Conservation (phyloP, 2,329 filamentous ascomycete genomes). For the Pseudofabraea citricarpa region DNA sequence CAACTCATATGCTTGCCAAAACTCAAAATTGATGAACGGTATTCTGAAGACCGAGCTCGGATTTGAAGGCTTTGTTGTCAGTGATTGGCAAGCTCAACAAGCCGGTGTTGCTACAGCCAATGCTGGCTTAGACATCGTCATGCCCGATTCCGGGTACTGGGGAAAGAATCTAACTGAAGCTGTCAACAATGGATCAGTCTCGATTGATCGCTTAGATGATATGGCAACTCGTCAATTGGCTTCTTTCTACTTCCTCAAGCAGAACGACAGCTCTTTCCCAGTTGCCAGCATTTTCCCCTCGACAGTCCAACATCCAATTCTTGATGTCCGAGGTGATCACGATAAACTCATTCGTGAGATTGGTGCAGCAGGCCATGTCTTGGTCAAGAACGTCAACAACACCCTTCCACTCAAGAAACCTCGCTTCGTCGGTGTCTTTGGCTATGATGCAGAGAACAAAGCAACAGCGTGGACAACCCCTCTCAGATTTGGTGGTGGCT, state of each 20-base stretch:
- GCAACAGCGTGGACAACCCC: not conserved
- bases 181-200: conserved; percentile 54
- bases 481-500: conserved; percentile 1
- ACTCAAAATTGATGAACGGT: conserved; percentile 74
- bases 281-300: not conserved
- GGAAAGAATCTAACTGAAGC: conserved; percentile 55
- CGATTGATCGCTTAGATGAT: conserved; percentile 51
- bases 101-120: conserved; percentile 73
- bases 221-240: conserved; percentile 62
- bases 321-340: not conserved
- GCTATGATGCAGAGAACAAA: conserved; percentile 34
- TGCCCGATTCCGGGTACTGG: conserved; percentile 37
- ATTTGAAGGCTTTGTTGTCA: conserved; percentile 80
- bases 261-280: not conserved
- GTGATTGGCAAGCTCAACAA: conserved; percentile 80
- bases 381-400: conserved; percentile 53
- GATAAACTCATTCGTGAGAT: not conserved
- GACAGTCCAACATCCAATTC: not conserved
- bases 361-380: conserved; percentile 44
- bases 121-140: conserved; percentile 68
- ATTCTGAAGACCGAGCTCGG: conserved; percentile 80
- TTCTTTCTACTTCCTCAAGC: conserved; percentile 42
- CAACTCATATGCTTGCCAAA: conserved; percentile 63
- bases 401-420: conserved; percentile 46
- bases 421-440: conserved; percentile 49